Evolutionary conservation across 1,139 yeast species (phyloP).

Genomic region (Protomyces gravidus): DNA sequence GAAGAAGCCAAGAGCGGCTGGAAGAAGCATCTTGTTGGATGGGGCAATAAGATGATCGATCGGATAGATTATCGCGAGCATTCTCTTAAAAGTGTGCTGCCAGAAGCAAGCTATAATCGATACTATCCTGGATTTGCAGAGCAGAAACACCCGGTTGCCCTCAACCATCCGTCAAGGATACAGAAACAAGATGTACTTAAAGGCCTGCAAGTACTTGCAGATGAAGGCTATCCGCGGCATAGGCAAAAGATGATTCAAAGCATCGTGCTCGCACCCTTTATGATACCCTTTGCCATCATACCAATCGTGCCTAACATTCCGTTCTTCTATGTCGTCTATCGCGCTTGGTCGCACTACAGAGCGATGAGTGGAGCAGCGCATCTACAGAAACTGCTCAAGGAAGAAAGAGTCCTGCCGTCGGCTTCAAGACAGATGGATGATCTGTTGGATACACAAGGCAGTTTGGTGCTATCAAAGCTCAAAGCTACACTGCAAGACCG

Average conservation of each 20-base stretch:
- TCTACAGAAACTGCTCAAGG: conserved; percentile 9
- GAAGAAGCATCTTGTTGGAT: conserved; percentile 41
- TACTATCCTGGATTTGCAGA: conserved; percentile 9
- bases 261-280: conserved; percentile 48
- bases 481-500: neutral
- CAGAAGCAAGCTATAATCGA: conserved; percentile 11
- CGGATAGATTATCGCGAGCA: conserved; percentile 45
- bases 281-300: conserved; percentile 61
- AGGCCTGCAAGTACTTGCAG: neutral
- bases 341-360: conserved; percentile 66
- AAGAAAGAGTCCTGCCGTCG: neutral
- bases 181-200: neutral
- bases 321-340: conserved; percentile 65
- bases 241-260: conserved; percentile 25
- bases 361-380: conserved; percentile 38
- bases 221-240: conserved; percentile 23
- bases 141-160: neutral
- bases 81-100: conserved; percentile 37
- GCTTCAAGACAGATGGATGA: conserved; percentile 10
- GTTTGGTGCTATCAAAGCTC: neutral
- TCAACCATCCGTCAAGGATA: conserved; percentile 6
- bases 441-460: conserved; percentile 7
- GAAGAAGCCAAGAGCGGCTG: conserved; percentile 40
- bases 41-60: conserved; percentile 40
- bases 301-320: conserved; percentile 80